Base-by-base conservation (phyloP, 441 rosid genomes). In the Cnidoscolus chayamansa region DNA sequence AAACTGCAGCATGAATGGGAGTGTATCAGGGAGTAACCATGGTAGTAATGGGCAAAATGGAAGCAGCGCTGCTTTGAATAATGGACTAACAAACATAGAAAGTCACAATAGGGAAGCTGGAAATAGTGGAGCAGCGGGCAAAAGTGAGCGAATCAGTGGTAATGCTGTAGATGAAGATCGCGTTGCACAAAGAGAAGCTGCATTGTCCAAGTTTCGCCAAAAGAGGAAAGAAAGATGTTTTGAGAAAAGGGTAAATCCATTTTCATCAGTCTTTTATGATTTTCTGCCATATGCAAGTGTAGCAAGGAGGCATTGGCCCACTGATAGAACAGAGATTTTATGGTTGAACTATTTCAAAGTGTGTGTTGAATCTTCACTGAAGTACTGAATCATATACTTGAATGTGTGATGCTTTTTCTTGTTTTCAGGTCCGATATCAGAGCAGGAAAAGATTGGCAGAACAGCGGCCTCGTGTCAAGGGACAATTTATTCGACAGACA, bases 221-320 rank as follows among this genome's bases (percentile, higher is more conserved):
- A 90, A 90, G 81, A 89, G 96, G 68, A 92, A 90, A 83, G 94
- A 92, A 62, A 70, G 92, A 84, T 90, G 96, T 79, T 92, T 86
- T 65, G 96, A 89, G 71, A 89, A 90, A 79, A 86, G 78, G 92
- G 94, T 90, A 25, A 84, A 76, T 40, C 59, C 17, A 10, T 63
- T 58, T 68, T 78, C 55, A 64, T 47, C 4, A 30, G 25, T 25
- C 25, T 25, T 25, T 25, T 25, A 25, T 16, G 43, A 70, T 19
- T 16, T 47, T 58, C 2, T 0, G 53, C 45, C 15, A 20, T 19
- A 10, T 25, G 57, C 57, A 25, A 37, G 17, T 66, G 16, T 58
- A 72, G 37, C 62, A 11, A 1, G 60, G 48, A 56, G 32, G 12
- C 31, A 32, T 37, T 16, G 57, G 17, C 30, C 31, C n/a, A 3